phyloP scores from a whole-genome alignment of 495 filamentous ascomycete genomes.

The Baudoinia panamericana region DNA sequence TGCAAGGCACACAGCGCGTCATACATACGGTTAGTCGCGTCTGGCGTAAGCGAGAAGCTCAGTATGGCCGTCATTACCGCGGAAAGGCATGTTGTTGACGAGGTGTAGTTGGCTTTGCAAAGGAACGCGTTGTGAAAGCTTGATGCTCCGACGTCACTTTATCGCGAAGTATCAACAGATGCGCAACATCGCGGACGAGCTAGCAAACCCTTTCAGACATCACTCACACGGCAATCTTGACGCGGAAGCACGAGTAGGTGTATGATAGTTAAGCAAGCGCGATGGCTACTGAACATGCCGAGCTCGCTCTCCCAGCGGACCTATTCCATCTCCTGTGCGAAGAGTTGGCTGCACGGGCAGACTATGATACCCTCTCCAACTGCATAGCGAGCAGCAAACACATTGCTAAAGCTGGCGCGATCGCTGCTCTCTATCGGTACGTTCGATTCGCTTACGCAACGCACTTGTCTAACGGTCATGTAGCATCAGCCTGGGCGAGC shows the following conservation, averaged over 20 bases:
- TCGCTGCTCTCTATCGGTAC: slow-evolving; percentile 53
- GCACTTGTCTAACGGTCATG: background rate
- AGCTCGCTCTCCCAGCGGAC: slow-evolving; percentile 38
- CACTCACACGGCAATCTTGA: too few species aligned
- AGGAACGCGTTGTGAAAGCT: too few species aligned
- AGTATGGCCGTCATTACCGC: slow-evolving; percentile 58
- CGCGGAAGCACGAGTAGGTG: too few species aligned
- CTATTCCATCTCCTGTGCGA: slow-evolving; percentile 47
- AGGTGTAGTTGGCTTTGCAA: too few species aligned
- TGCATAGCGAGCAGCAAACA: slow-evolving; percentile 39
- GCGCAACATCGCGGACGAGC: too few species aligned
- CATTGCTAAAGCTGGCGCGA: slow-evolving; percentile 40
- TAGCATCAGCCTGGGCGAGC: slow-evolving; percentile 14
- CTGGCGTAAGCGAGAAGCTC: slow-evolving; percentile 64
- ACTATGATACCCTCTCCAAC: slow-evolving; percentile 46
- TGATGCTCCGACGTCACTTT: too few species aligned
- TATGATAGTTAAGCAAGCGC: background rate
- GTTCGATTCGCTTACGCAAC: slow-evolving; percentile 1
- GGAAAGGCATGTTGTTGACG: too few species aligned
- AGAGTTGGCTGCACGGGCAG: slow-evolving; percentile 37
- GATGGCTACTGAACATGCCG: background rate
- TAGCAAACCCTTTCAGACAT: too few species aligned
- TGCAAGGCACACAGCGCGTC: slow-evolving; percentile 73
- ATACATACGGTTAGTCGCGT: slow-evolving; percentile 60
- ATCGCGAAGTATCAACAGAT: too few species aligned